Evolutionary conservation across 371 early-diverging fungal species (phyloP), one percentile per base, ranked within the genome.

Genomic region (Mucor irregularis): DNA sequence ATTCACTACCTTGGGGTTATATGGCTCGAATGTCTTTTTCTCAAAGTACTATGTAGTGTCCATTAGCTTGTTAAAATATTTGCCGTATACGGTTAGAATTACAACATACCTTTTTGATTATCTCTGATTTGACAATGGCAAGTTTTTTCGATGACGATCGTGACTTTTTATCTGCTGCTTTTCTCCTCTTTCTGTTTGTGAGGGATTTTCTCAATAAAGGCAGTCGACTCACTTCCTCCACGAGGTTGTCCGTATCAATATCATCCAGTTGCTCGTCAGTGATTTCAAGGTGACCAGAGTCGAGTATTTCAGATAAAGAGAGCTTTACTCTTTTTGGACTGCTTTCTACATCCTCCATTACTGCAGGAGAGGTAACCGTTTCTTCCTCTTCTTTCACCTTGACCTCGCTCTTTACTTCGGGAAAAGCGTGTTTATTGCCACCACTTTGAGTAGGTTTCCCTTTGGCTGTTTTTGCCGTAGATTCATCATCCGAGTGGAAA

Each of bases 1-100:
- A 33, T 68, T 58, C 14, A 80, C 73, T 24, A 61, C 45, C 6
- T 57, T 62, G 1, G 82, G 82, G 47, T 85, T 78, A 40, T 21
- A 40, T 1, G 42, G 42, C 13, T 40, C 42, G 8, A 40, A 10
- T 4, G 21, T 21, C 17, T 40, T 40, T 17, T 40, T 40, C 4
- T 40, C 8, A 7, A 40, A 10, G 24, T 40, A 40, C 42, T 40
- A 7, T 40, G 9, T 39, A 5, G n/a, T n/a, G n/a, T n/a, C n/a
- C n/a, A n/a, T n/a, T n/a, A n/a, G n/a, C n/a, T n/a, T n/a, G n/a
- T n/a, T n/a, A n/a, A n/a, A n/a, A n/a, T n/a, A n/a, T n/a, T n/a
- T n/a, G n/a, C n/a, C n/a, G n/a, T 39, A 5, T 19, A 10, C 8
- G 19, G 5, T 39, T 39, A 39, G 19, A 8, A 39, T 19, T 4